These are phyloP conservation scores for Hemisphaericaspora lyxosophila DNA, from an alignment of 1,139 yeast genomes.

Conservation along the genomic window DNA sequence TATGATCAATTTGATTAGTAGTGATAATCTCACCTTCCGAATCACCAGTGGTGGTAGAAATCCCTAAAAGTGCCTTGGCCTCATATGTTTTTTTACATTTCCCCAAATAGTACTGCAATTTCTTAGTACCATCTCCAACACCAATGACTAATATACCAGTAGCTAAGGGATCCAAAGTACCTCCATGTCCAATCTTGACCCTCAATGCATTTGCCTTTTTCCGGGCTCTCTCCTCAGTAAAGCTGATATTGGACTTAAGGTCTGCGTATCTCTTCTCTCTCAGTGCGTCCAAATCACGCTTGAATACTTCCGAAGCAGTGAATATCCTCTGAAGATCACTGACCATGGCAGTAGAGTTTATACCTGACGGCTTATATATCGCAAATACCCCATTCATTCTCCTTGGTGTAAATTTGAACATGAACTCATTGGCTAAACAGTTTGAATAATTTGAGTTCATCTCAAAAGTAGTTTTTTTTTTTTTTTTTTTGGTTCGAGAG, in stretches of 20 bases:
- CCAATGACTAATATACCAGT: slow-evolving; percentile 92
- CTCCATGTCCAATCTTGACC: slow-evolving; percentile 96
- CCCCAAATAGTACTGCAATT: slow-evolving; percentile 65
- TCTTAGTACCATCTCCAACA: slow-evolving; percentile 85
- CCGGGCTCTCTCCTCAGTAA: slow-evolving; percentile 43
- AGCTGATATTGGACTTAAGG: slow-evolving; percentile 47
- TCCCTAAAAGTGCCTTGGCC: slow-evolving; percentile 83
- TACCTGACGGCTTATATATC: slow-evolving; percentile 84
- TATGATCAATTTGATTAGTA: slow-evolving; percentile 54
- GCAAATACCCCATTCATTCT: slow-evolving; percentile 88
- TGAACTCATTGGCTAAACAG: slow-evolving; percentile 5
- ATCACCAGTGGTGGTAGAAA: slow-evolving; percentile 92
- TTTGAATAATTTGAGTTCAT: not conserved
- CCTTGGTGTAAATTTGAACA: slow-evolving; percentile 14
- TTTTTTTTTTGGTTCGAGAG: not conserved
- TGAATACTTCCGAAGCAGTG: slow-evolving; percentile 59
- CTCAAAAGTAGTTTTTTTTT: not conserved
- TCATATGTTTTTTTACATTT: slow-evolving; percentile 79
- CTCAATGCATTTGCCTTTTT: slow-evolving; percentile 53
- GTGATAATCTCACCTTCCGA: slow-evolving; percentile 79
- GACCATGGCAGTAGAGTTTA: slow-evolving; percentile 75
- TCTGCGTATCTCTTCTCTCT: slow-evolving; percentile 30
- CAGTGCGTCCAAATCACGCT: slow-evolving; percentile 49
- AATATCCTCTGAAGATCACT: slow-evolving; percentile 63
- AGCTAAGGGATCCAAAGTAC: slow-evolving; percentile 94